Evolutionary conservation across 805 yeast species (phyloP).

Genomic region (Cyberlindnera euphorbiiphila): DNA sequence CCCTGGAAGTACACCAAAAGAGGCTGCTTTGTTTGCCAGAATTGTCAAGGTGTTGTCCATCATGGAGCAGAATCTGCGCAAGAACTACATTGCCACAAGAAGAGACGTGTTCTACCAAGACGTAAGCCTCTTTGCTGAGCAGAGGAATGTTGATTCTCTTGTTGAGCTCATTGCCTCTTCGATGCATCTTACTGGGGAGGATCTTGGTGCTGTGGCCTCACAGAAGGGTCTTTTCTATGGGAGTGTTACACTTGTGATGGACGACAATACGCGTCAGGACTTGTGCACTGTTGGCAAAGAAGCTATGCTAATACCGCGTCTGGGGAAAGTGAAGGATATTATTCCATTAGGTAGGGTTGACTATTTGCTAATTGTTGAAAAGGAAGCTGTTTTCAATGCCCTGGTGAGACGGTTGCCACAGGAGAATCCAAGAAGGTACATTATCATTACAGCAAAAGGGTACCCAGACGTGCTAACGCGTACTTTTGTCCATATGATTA

Average conservation of each 20-base stretch:
- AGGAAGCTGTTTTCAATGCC: slow-evolving; percentile 47
- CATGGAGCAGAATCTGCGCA: slow-evolving; percentile 19
- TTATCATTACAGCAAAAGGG: slow-evolving; percentile 64
- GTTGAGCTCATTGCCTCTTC: slow-evolving; percentile 37
- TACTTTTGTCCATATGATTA: slow-evolving; percentile 35
- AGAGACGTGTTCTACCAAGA: slow-evolving; percentile 65
- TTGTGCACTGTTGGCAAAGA: slow-evolving; percentile 7
- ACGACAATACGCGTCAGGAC: slow-evolving; percentile 4
- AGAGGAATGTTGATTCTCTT: slow-evolving; percentile 38
- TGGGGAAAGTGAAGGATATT: slow-evolving; percentile 24
- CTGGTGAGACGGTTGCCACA: slow-evolving; percentile 14
- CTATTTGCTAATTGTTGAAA: slow-evolving; percentile 44
- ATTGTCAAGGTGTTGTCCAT: slow-evolving; percentile 14
- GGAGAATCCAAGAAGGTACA: slow-evolving; percentile 13
- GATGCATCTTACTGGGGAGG: slow-evolving; percentile 36
- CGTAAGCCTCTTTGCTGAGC: slow-evolving; percentile 47
- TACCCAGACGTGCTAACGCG: slow-evolving; percentile 60
- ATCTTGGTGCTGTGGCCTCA: slow-evolving; percentile 49
- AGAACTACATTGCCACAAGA: slow-evolving; percentile 30
- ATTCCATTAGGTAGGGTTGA: slow-evolving; percentile 11
- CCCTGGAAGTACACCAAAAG: slow-evolving; percentile 14
- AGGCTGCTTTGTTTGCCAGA: slow-evolving; percentile 12
- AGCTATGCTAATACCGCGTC: slow-evolving; percentile 38
- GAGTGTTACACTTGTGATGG: slow-evolving; percentile 17
- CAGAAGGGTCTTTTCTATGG: slow-evolving; percentile 60